phyloP scores from a whole-genome alignment of 2,329 filamentous ascomycete genomes.

The Alternaria ethzedia region DNA sequence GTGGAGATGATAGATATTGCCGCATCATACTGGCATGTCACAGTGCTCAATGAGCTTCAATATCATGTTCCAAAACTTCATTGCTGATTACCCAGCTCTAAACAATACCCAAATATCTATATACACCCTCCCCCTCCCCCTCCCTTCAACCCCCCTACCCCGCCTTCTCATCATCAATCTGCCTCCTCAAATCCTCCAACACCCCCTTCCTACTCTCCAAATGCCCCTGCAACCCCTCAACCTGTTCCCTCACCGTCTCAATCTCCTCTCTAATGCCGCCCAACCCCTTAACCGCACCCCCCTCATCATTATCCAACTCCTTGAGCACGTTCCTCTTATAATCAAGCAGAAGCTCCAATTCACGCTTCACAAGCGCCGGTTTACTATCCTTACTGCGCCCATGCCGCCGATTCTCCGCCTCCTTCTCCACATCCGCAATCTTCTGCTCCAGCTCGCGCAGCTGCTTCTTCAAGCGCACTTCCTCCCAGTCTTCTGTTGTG shows the following conservation, averaged over 20 bases:
- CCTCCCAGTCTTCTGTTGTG: conserved; percentile 93
- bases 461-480: conserved; percentile 92
- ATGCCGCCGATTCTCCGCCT: conserved; percentile 64
- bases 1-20: too few relatives aligned
- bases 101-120: not conserved
- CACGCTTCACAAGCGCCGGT: conserved; percentile 90
- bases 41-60: not conserved
- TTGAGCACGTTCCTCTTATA: conserved; percentile 85
- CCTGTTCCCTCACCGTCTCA: conserved; percentile 88
- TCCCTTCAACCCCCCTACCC: conserved; percentile 31
- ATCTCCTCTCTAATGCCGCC: conserved; percentile 85
- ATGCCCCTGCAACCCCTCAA: conserved; percentile 87
- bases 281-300: conserved; percentile 68
- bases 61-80: not conserved
- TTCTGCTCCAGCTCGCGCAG: conserved; percentile 87
- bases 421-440: conserved; percentile 80
- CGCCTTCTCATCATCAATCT: conserved; percentile 86
- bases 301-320: conserved; percentile 75
- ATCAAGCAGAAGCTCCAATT: conserved; percentile 91
- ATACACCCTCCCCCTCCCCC: not conserved
- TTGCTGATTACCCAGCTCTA: not conserved
- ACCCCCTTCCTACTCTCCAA: conserved; percentile 76
- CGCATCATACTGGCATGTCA: not conserved
- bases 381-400: conserved; percentile 72
- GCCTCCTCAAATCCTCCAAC: conserved; percentile 75